Conservation (phyloP, 768 basidiomycete species). For the Leccinum olivaceopallidum region DNA sequence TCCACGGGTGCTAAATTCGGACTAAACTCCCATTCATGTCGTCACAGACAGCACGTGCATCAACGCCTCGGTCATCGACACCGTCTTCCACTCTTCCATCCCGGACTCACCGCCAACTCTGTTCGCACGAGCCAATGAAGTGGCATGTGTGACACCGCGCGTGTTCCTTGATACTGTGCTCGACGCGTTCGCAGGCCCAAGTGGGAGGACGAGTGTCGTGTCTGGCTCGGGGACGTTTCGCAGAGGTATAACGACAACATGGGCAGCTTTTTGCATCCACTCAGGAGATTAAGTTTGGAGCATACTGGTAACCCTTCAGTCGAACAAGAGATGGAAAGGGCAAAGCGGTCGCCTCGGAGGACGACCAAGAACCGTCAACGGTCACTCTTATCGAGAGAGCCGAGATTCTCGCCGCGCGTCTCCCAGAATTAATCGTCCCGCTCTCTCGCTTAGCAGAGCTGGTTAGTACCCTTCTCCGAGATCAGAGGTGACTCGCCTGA, state of each 20-base stretch:
- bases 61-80: conserved; percentile 39
- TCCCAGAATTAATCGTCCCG: conserved; percentile 70
- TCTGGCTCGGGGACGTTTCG: conserved; percentile 49
- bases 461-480: conserved; percentile 39
- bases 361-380: conserved; percentile 35
- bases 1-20: too few relatives aligned
- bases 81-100: conserved; percentile 18
- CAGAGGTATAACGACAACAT: conserved; percentile 58
- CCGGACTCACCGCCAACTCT: conserved; percentile 30
- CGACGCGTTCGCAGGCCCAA: conserved; percentile 54
- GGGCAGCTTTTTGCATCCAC: conserved; percentile 69
- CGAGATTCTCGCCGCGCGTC: conserved; percentile 59
- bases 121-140: conserved; percentile 51
- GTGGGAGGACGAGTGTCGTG: conserved; percentile 62
- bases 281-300: conserved; percentile 40
- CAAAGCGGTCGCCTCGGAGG: conserved; percentile 22
- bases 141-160: conserved; percentile 60
- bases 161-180: conserved; percentile 67
- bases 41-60: conserved; percentile 46
- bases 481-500: conserved; percentile 6
- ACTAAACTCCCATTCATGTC: too few relatives aligned
- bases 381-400: conserved; percentile 68
- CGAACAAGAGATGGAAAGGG: conserved; percentile 35
- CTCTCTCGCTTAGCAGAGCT: conserved; percentile 70
- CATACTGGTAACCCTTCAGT: conserved; percentile 1